phyloP scores from a whole-genome alignment of 78 protist species.

The Monocercomonoides exilis region DNA sequence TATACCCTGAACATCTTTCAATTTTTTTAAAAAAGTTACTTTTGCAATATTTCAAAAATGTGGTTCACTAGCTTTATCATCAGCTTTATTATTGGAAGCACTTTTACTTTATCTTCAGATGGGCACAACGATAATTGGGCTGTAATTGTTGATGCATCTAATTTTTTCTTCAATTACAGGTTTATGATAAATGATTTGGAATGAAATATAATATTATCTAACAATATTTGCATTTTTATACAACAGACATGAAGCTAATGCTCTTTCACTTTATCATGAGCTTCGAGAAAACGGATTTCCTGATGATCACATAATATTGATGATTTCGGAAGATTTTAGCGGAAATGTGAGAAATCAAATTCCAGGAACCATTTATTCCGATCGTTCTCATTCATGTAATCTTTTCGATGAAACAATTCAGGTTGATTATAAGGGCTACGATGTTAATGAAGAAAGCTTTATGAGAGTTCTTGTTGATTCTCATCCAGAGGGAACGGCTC shows the following conservation, averaged over 20 bases:
- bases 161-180: not conserved
- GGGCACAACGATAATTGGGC: not conserved
- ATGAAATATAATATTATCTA: not conserved
- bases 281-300: not conserved
- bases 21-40: no score
- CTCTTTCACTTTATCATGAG: not conserved
- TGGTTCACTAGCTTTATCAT: no score
- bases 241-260: not conserved
- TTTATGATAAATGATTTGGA: not conserved
- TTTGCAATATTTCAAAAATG: no score
- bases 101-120: no score
- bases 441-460: not conserved
- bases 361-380: not conserved
- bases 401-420: not conserved
- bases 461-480: not conserved
- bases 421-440: not conserved
- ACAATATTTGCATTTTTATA: not conserved
- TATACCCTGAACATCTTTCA: no score
- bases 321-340: not conserved
- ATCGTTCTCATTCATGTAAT: not conserved
- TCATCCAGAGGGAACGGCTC: not conserved
- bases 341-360: not conserved
- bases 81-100: no score
- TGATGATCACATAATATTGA: not conserved
- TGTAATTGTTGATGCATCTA: not conserved